These are phyloP conservation scores for Saprolegnia parasitica DNA, from an alignment of 352 stramenopile species.

Conservation along the genomic window DNA sequence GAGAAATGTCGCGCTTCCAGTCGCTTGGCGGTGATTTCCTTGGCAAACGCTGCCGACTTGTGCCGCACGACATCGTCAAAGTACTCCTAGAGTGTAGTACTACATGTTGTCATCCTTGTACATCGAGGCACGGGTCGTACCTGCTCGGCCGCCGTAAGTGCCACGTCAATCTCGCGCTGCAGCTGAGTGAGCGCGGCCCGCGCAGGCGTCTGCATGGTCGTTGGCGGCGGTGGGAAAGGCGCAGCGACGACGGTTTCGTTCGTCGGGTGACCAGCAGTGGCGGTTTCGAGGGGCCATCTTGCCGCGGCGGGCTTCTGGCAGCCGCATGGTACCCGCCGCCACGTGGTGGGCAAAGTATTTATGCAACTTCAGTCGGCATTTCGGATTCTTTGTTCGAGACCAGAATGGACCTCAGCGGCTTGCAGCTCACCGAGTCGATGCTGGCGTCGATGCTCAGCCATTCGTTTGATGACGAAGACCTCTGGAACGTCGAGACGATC, in stretches of 20 bases:
- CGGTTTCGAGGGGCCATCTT: conserved; percentile 20
- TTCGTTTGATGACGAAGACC: conserved; percentile 14
- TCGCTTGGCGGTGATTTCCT: conserved; percentile 9
- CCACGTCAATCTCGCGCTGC: not conserved
- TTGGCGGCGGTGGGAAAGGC: not conserved
- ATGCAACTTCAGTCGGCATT: not conserved
- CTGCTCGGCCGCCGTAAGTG: not conserved
- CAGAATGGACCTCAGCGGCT: not conserved
- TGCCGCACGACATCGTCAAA: conserved; percentile 13
- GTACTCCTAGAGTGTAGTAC: conserved; percentile 18
- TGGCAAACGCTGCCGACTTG: not conserved
- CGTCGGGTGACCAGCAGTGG: not conserved
- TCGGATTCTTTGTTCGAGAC: not conserved
- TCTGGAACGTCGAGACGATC: conserved; percentile 26
- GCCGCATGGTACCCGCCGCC: not conserved
- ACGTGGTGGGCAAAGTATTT: conserved; percentile 6
- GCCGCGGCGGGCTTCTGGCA: conserved; percentile 12
- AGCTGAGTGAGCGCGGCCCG: not conserved
- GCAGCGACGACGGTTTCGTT: not conserved
- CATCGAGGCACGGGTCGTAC: not conserved
- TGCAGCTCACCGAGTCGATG: conserved; percentile 1
- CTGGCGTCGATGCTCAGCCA: not conserved
- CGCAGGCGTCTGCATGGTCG: not conserved
- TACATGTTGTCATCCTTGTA: not conserved
- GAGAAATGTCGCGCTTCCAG: not conserved